Percentiles rank a stretch among this genome's conserved stretches.
phyloP scores from a whole-genome alignment of 2,329 filamentous ascomycete species.

The Epichloe sibirici region DNA sequence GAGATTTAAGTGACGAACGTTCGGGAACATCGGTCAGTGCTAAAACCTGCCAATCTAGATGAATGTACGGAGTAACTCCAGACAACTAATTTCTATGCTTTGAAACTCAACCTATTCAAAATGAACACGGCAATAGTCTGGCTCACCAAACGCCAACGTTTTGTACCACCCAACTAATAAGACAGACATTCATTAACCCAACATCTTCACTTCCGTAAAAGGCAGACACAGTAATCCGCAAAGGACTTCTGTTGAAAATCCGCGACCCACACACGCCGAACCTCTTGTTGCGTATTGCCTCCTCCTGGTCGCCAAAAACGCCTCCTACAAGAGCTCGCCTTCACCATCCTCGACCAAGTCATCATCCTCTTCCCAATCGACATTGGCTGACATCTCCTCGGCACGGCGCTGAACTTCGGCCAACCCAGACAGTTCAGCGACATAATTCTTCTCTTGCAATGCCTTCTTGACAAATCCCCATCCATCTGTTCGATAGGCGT shows the following conservation, averaged over 20 bases:
- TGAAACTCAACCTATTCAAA: not conserved
- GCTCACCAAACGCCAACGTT: not conserved
- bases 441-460: constrained; percentile 62
- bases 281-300: not conserved
- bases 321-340: constrained; percentile 34
- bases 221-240: too few species aligned
- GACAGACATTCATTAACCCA: not conserved
- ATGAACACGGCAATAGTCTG: not conserved
- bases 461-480: constrained; percentile 71
- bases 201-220: too few species aligned
- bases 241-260: not conserved
- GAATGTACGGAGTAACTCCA: too few species aligned
- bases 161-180: not conserved
- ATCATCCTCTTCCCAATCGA: constrained; percentile 52
- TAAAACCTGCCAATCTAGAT: too few species aligned
- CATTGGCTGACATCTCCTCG: constrained; percentile 35
- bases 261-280: not conserved
- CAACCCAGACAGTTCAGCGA: constrained; percentile 63
- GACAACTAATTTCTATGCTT: not conserved
- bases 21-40: not conserved
- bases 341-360: constrained; percentile 38
- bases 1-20: not conserved
- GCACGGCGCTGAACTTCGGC: constrained; percentile 56
- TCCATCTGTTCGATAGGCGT: constrained; percentile 52
- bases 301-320: not conserved